Conservation (phyloP, 331 rosid species). For the Quercus lobata region DNA sequence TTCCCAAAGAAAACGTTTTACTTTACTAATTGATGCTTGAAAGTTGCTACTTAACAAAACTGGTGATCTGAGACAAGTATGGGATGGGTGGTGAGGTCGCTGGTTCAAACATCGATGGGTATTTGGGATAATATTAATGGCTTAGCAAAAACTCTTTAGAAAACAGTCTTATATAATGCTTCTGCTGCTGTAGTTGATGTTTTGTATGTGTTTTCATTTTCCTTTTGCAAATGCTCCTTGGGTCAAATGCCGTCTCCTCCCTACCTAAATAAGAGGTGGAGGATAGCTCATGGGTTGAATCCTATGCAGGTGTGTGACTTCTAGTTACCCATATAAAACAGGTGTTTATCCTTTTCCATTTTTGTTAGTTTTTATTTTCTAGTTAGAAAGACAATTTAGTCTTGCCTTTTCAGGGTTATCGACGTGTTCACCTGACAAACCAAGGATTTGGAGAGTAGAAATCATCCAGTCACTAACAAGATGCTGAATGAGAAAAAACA, state of each 20-base stretch:
- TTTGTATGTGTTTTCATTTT: no score
- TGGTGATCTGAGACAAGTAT: not conserved
- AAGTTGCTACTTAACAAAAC: not conserved
- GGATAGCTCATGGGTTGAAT: not conserved
- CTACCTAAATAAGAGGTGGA: no score
- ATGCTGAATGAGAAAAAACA: slow-evolving; percentile 85
- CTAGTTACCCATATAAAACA: no score
- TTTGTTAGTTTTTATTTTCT: not conserved
- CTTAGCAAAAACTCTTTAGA: not conserved
- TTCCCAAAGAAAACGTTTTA: no score
- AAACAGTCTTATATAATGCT: not conserved
- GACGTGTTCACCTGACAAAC: slow-evolving; percentile 67
- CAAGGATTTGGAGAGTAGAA: slow-evolving; percentile 14
- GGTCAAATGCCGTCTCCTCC: no score
- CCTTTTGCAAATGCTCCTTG: no score
- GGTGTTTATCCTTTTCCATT: not conserved
- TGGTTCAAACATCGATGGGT: no score
- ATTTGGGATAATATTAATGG: not conserved
- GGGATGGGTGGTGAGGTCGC: no score
- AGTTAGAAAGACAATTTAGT: not conserved
- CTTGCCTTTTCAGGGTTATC: not conserved
- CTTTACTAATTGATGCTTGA: not conserved
- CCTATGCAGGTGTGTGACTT: not conserved
- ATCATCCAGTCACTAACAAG: slow-evolving; percentile 40
- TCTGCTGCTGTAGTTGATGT: no score